These are phyloP conservation scores for Cercospora zeina DNA, from an alignment of 2,329 filamentous ascomycete species.

Conservation along the genomic window DNA sequence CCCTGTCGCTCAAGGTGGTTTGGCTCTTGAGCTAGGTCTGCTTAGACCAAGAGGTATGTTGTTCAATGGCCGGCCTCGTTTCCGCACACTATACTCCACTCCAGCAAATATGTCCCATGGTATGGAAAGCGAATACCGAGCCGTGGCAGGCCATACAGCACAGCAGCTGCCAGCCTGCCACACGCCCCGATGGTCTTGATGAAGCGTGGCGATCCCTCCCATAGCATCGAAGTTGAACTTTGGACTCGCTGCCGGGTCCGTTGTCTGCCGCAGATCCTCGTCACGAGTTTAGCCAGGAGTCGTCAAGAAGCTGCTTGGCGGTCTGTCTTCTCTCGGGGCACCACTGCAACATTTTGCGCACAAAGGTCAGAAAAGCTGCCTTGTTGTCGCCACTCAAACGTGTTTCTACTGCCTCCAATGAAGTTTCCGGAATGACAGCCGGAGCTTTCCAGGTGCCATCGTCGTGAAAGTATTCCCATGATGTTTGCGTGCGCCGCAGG, in stretches of 20 bases:
- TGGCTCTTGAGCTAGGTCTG: neutral
- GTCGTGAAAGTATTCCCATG: slow-evolving; percentile 4
- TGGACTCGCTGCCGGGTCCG: too few relatives aligned
- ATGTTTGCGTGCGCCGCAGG: slow-evolving; percentile 26
- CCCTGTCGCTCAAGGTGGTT: neutral
- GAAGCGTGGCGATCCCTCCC: too few relatives aligned
- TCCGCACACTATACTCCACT: too few relatives aligned
- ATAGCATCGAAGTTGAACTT: too few relatives aligned
- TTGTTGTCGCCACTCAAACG: slow-evolving; percentile 32
- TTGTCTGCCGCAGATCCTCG: neutral
- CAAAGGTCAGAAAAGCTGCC: slow-evolving; percentile 37
- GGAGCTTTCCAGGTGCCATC: slow-evolving; percentile 37
- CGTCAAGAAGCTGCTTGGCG: slow-evolving; percentile 6
- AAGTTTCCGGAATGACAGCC: slow-evolving; percentile 35
- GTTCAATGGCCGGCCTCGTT: too few relatives aligned
- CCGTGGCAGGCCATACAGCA: too few relatives aligned
- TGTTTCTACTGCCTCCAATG: slow-evolving; percentile 33
- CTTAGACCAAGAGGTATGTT: neutral
- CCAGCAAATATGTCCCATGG: too few relatives aligned
- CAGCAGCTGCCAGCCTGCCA: too few relatives aligned
- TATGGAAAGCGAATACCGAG: too few relatives aligned
- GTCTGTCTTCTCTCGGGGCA: slow-evolving; percentile 33
- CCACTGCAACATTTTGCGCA: slow-evolving; percentile 43
- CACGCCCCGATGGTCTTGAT: too few relatives aligned
- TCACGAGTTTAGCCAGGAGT: neutral